Evolutionary conservation across 768 basidiomycete genomes (phyloP).

Genomic region (Trametes gibbosa): DNA sequence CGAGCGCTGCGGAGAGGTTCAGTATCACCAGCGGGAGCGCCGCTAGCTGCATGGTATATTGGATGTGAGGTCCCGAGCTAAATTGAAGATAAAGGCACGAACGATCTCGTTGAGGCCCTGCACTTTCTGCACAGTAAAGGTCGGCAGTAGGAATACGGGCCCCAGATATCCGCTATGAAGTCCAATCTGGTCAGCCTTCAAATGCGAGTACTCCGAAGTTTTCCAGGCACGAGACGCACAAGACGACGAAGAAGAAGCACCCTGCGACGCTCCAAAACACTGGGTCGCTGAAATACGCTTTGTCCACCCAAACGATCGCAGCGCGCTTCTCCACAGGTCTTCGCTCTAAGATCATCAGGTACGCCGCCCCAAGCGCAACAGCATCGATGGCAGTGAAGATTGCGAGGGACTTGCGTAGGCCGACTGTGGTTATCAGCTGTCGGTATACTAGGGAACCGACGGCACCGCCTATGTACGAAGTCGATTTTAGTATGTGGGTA

Average conservation of each 20-base stretch:
- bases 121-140: constrained; percentile 14
- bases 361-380: constrained; percentile 26
- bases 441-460: constrained; percentile 16
- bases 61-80: background rate
- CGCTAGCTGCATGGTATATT: constrained; percentile 5
- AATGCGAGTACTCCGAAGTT: background rate
- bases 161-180: constrained; percentile 19
- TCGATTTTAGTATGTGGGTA: background rate
- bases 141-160: constrained; percentile 23
- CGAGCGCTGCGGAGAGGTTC: constrained; percentile 21
- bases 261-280: constrained; percentile 24
- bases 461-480: constrained; percentile 20
- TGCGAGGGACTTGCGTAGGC: constrained; percentile 33
- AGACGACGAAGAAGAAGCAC: constrained; percentile 23
- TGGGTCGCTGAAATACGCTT: constrained; percentile 19
- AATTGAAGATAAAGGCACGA: background rate
- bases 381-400: constrained; percentile 31
- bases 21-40: constrained; percentile 19
- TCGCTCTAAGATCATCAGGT: constrained; percentile 33
- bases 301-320: constrained; percentile 22
- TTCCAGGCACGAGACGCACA: constrained; percentile 8
- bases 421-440: constrained; percentile 26
- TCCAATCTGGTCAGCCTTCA: too few species aligned
- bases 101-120: constrained; percentile 14
- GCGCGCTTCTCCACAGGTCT: constrained; percentile 10